Conservation (phyloP, 1,284 basidiomycete genomes). For the Rhodofomes roseus region DNA sequence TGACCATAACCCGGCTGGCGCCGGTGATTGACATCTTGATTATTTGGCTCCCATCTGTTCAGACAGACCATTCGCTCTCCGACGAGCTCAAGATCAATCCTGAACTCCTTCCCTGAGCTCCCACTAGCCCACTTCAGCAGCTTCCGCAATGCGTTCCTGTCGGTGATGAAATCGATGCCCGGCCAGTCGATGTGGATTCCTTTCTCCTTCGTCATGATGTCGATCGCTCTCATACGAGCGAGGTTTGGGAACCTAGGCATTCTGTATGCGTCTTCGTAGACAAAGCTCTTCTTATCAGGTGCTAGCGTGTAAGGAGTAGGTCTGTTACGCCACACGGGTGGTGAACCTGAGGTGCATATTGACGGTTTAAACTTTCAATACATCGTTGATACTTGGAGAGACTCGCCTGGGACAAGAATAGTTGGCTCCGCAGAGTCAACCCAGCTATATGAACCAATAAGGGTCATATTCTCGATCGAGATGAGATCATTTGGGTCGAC, state of each 20-base stretch:
- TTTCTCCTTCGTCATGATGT: constrained; percentile 20
- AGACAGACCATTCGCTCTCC: constrained; percentile 49
- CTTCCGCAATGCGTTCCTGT: constrained; percentile 54
- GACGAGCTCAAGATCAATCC: constrained; percentile 53
- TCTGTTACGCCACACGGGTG: constrained; percentile 44
- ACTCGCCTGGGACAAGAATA: constrained; percentile 48
- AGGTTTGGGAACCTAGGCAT: constrained; percentile 27
- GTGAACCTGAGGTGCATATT: constrained; percentile 37
- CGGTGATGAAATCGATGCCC: constrained; percentile 49
- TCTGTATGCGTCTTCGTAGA: constrained; percentile 50
- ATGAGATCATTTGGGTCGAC: background rate
- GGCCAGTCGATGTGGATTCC: constrained; percentile 39
- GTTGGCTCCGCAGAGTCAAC: constrained; percentile 35
- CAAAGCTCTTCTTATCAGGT: constrained; percentile 41
- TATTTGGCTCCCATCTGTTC: constrained; percentile 32
- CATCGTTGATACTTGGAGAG: background rate
- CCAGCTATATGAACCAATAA: constrained; percentile 53
- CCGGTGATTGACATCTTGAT: constrained; percentile 4
- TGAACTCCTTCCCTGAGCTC: constrained; percentile 36
- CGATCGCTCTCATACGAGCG: constrained; percentile 22
- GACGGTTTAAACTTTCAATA: no score
- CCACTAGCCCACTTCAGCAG: constrained; percentile 46
- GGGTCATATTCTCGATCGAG: constrained; percentile 29
- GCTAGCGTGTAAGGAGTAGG: constrained; percentile 41
- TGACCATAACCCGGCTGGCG: constrained; percentile 33